phyloP scores from a whole-genome alignment of 345 rosid species.

The Mallotus nudiflorus region DNA sequence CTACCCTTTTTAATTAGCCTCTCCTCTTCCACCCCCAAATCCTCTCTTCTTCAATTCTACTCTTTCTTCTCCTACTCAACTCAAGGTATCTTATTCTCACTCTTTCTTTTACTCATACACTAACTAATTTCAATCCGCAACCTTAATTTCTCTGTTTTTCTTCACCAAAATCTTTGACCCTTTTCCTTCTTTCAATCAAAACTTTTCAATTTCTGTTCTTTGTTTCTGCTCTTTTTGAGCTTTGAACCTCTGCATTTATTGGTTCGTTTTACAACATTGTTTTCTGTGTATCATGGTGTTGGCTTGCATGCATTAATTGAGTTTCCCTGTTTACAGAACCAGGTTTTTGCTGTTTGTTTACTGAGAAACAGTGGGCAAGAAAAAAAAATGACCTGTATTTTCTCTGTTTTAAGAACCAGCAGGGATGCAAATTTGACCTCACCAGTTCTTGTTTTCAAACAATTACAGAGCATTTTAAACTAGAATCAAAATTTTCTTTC shows the following conservation, averaged over 20 bases:
- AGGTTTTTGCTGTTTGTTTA: not conserved
- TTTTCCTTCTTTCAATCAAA: too few species aligned
- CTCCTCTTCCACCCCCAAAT: not conserved
- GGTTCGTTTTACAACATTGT: not conserved
- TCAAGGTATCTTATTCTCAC: too few species aligned
- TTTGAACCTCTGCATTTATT: not conserved
- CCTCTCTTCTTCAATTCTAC: conserved; percentile 11
- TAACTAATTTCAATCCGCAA: too few species aligned
- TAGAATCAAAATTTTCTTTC: not conserved
- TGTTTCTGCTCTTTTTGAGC: not conserved
- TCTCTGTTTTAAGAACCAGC: not conserved
- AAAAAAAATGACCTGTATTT: not conserved
- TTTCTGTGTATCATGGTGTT: not conserved
- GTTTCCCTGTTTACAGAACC: too few species aligned
- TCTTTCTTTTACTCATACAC: too few species aligned
- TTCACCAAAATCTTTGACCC: not conserved
- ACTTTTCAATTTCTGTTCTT: too few species aligned
- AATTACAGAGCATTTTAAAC: not conserved
- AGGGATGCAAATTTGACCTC: not conserved
- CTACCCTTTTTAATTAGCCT: conserved; percentile 20
- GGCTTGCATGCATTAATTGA: too few species aligned
- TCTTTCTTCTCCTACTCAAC: not conserved
- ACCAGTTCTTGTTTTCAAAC: not conserved
- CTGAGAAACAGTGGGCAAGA: not conserved
- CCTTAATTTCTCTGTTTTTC: too few species aligned